phyloP scores from a whole-genome alignment of 345 rosid species.

The Pistacia integerrima region DNA sequence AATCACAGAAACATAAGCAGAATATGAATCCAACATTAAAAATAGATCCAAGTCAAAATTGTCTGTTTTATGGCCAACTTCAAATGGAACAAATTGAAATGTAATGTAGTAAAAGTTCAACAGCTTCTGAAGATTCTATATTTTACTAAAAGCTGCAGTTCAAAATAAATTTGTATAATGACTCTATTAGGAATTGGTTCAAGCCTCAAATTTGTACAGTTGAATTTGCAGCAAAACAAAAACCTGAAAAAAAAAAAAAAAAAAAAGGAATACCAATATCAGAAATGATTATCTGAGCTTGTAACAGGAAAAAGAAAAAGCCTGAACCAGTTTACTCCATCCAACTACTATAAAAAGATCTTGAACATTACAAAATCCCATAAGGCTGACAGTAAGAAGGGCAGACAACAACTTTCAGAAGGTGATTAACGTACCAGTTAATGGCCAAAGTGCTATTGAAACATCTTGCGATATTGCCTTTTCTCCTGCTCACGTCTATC shows the following conservation, averaged over 20 bases:
- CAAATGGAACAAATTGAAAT: background rate
- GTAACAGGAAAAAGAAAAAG: background rate
- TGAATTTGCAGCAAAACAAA: conserved; percentile 24
- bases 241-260: conserved; percentile 25
- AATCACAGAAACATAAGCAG: background rate
- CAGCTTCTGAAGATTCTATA: background rate
- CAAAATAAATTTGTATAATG: background rate
- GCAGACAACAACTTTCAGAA: background rate
- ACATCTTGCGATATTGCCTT: conserved; percentile 76
- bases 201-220: conserved; percentile 41
- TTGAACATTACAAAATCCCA: background rate
- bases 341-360: conserved; percentile 4
- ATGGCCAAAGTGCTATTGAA: conserved; percentile 31
- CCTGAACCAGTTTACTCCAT: conserved; percentile 18
- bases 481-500: conserved; percentile 68
- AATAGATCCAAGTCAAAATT: background rate
- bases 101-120: background rate
- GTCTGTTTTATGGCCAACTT: background rate
- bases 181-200: conserved; percentile 22
- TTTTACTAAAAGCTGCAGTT: background rate
- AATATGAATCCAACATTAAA: background rate
- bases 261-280: background rate
- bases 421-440: conserved; percentile 18
- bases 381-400: background rate
- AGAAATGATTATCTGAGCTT: conserved; percentile 17